Percentiles rank a stretch among this genome's conserved stretches.
Evolutionary conservation across 2,329 filamentous ascomycete species (phyloP).

Genomic region (Ascochyta koolunga): DNA sequence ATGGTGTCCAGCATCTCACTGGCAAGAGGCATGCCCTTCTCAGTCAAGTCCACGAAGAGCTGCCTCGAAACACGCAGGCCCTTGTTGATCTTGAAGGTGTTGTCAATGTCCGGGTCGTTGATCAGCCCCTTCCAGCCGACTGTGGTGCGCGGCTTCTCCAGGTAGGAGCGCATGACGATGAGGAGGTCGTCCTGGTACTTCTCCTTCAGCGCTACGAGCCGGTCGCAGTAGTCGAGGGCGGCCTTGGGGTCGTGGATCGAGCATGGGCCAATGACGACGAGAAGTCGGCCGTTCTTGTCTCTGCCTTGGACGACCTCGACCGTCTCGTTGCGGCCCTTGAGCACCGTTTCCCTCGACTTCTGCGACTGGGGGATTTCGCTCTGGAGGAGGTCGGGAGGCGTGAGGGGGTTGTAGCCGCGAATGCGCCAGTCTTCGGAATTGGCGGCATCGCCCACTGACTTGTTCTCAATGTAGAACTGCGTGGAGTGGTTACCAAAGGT

Average conservation of each 20-base stretch:
- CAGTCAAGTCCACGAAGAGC: constrained; percentile 90
- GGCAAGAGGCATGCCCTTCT: constrained; percentile 92
- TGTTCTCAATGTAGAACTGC: constrained; percentile 59
- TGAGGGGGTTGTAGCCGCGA: constrained; percentile 90
- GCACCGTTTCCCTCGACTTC: constrained; percentile 61
- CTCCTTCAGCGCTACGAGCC: constrained; percentile 78
- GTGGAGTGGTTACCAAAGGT: constrained; percentile 23
- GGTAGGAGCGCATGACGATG: constrained; percentile 97
- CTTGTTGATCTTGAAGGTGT: constrained; percentile 99
- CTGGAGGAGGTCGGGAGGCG: constrained; percentile 91
- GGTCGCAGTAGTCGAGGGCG: constrained; percentile 90
- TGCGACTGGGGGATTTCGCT: constrained; percentile 76
- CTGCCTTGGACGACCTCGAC: constrained; percentile 66
- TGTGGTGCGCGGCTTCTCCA: constrained; percentile 97
- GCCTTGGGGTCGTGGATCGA: constrained; percentile 94
- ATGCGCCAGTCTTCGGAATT: constrained; percentile 60
- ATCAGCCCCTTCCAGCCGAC: constrained; percentile 99
- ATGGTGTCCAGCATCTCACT: constrained; percentile 99
- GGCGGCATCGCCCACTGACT: constrained; percentile 55
- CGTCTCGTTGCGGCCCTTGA: constrained; percentile 65
- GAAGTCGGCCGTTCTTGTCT: constrained; percentile 62
- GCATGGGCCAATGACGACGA: constrained; percentile 92
- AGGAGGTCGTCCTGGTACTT: constrained; percentile 89
- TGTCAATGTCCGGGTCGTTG: constrained; percentile 98
- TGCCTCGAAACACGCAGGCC: constrained; percentile 84